Evolutionary conservation across 2,329 filamentous ascomycete species (phyloP).

Genomic region (Amphichorda felina): DNA sequence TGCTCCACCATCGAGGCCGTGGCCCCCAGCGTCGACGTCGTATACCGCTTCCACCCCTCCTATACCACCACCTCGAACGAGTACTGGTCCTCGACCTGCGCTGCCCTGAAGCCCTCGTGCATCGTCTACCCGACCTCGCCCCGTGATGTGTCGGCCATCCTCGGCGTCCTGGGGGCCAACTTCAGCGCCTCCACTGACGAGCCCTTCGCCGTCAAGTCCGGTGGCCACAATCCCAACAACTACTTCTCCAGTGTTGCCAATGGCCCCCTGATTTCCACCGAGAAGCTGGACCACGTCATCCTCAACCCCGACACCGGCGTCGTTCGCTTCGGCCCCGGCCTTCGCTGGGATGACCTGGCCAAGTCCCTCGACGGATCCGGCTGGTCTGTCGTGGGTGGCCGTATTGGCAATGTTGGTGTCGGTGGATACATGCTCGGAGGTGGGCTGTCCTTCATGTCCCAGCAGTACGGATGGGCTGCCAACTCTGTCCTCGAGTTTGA

Average conservation of each 20-base stretch:
- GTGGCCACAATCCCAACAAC: conserved; percentile 44
- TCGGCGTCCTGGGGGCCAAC: conserved; percentile 27
- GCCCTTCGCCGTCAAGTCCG: conserved; percentile 42
- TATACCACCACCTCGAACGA: conserved; percentile 2
- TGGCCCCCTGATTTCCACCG: conserved; percentile 36
- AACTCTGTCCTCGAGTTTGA: conserved; percentile 32
- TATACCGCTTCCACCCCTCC: background rate
- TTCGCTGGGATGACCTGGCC: conserved; percentile 26
- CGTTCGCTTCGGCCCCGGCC: conserved; percentile 24
- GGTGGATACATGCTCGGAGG: conserved; percentile 32
- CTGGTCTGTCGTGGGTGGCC: conserved; percentile 24
- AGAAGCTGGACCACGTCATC: conserved; percentile 24
- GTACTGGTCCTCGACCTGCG: conserved; percentile 4
- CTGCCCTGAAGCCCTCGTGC: conserved; percentile 16
- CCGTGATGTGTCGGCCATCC: conserved; percentile 37
- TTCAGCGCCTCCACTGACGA: conserved; percentile 20
- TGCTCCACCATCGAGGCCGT: conserved; percentile 2
- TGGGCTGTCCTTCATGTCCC: conserved; percentile 35
- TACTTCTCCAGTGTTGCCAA: conserved; percentile 36
- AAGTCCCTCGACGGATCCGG: conserved; percentile 15
- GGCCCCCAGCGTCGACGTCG: conserved; percentile 1
- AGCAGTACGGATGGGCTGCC: conserved; percentile 30
- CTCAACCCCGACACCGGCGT: conserved; percentile 16
- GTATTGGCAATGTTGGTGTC: conserved; percentile 27
- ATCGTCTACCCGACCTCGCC: conserved; percentile 32